These are phyloP conservation scores for Cyberlindnera japonica DNA, from an alignment of 805 yeast genomes.

Conservation along the genomic window DNA sequence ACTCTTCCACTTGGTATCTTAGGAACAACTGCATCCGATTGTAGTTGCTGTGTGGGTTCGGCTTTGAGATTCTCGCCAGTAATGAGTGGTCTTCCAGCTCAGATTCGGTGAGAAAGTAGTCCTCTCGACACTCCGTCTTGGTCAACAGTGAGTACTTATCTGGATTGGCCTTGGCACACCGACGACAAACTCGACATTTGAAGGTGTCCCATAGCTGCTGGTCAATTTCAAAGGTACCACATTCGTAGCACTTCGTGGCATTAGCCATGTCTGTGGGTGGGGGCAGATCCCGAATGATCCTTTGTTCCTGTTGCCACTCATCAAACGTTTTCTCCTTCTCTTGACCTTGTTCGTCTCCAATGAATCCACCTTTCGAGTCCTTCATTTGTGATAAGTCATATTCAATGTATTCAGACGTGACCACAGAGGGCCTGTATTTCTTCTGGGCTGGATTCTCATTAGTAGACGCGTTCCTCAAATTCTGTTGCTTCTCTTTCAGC, in stretches of 20 bases:
- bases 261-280: constrained; percentile 69
- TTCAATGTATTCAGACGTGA: constrained; percentile 67
- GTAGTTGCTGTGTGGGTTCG: constrained; percentile 89
- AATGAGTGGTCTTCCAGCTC: constrained; percentile 71
- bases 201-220: constrained; percentile 67
- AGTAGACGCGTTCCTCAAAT: constrained; percentile 36
- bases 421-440: constrained; percentile 41
- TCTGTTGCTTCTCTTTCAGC: constrained; percentile 32
- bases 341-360: constrained; percentile 34
- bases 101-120: constrained; percentile 89
- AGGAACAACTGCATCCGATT: constrained; percentile 90
- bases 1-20: constrained; percentile 89
- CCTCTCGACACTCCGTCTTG: constrained; percentile 92
- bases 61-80: constrained; percentile 76
- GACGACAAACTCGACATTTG: constrained; percentile 70
- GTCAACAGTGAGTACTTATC: constrained; percentile 90
- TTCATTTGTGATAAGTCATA: constrained; percentile 89
- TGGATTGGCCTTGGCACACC: constrained; percentile 68
- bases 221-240: constrained; percentile 79
- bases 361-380: constrained; percentile 78
- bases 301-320: constrained; percentile 48
- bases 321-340: constrained; percentile 39
- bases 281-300: constrained; percentile 49
- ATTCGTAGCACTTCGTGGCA: constrained; percentile 83
- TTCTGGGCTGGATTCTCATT: constrained; percentile 20